phyloP scores from a whole-genome alignment of 495 filamentous ascomycete species.

The Penicillium turbatum region DNA sequence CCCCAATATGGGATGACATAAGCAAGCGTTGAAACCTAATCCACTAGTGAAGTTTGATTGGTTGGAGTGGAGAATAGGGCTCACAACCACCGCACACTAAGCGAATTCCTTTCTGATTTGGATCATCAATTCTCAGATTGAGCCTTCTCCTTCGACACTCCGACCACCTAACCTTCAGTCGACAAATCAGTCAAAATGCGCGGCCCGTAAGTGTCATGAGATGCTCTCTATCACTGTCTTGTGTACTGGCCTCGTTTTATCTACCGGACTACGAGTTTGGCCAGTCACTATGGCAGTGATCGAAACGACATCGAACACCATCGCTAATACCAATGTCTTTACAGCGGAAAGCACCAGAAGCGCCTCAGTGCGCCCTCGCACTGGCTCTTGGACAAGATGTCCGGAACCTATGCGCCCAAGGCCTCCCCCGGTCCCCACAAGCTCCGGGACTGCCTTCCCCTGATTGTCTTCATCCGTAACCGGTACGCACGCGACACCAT shows the following conservation, averaged over 20 bases:
- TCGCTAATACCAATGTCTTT: conserved; percentile 32
- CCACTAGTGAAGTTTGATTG: conserved; percentile 7
- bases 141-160: conserved; percentile 3
- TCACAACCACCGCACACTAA: conserved; percentile 34
- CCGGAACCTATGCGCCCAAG: conserved; percentile 93
- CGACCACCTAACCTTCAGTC: conserved; percentile 43
- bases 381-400: conserved; percentile 99
- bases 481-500: conserved; percentile 39
- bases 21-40: neutral
- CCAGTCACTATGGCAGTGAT: neutral
- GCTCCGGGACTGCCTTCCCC: conserved; percentile 95
- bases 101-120: conserved; percentile 28
- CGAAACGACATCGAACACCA: conserved; percentile 7
- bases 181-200: conserved; percentile 57
- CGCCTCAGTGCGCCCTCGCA: conserved; percentile 96
- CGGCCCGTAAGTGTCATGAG: conserved; percentile 56
- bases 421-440: conserved; percentile 98
- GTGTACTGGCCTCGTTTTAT: neutral
- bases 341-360: conserved; percentile 99
- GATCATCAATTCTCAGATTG: conserved; percentile 19
- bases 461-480: conserved; percentile 99
- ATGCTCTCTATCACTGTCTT: neutral
- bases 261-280: neutral
- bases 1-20: neutral
- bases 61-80: conserved; percentile 35